Base-by-base conservation (phyloP, 768 basidiomycete species). In the Boletus subcaerulescens region DNA sequence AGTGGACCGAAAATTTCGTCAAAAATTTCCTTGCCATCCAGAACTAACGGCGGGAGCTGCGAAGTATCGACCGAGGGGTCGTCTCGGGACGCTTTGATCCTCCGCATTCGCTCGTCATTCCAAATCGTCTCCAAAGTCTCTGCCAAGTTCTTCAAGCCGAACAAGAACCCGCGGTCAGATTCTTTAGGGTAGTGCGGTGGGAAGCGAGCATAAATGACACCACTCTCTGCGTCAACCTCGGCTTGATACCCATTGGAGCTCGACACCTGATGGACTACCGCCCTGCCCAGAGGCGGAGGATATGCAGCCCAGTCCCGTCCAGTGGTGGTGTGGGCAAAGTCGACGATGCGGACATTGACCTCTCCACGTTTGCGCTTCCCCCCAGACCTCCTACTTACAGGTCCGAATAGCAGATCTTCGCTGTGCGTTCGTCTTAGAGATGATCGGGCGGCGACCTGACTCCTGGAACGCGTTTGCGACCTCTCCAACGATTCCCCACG, bases 241-340 rank as follows among this genome's bases (percentile, higher is more conserved):
- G 91, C 83, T 57, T 86, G 80, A 73, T 93, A 96, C 8, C 89
- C 92, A 67, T 86, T 87, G 11, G 77, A 78, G 60, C 81, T 82
- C 53, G 76, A 77, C 44, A 78, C 74, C 60, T 84, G 81, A 55
- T 75, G 69, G 14, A 76, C 67, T 31, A 69, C 62, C 40, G 62
- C 56, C 35, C 71, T 73, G 54, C 75, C 76, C 35, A 74, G 69
- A 20, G 77, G 70, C 4, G 79, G 72, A 2, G 86, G 81, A 65
- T 81, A 80, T 12, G 86, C 80, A 41, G 90, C 71, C 83, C 92
- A 98, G 71, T 99, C 97, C 22, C 80, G 80, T 13, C 97, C 97
- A 2, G 95, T 98, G 10, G 94, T 98, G 48, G 97, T 98, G 67
- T 98, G 96, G 13, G 96, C 97, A 73, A 99, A 99, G 73, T 99